These are phyloP conservation scores for Astrocystis sublimbata DNA, from an alignment of 495 filamentous ascomycete species.

Conservation along the genomic window DNA sequence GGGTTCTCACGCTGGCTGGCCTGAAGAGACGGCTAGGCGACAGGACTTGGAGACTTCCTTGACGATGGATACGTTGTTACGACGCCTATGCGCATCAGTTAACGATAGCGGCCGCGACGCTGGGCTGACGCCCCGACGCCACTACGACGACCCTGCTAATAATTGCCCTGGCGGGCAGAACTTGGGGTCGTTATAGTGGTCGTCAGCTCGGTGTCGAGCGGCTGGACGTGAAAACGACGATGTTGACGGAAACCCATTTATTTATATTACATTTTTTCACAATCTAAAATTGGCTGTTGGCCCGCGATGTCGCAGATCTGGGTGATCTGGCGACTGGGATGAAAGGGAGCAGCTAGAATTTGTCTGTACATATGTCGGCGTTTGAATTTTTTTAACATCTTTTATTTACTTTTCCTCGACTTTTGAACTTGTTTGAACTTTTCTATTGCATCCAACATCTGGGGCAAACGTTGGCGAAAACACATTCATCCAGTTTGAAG, in stretches of 20 bases:
- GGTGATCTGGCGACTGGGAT: conserved; percentile 5
- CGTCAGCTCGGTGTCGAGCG: conserved; percentile 4
- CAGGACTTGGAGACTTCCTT: conserved; percentile 33
- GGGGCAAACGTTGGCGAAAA: too few species aligned
- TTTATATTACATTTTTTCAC: neutral
- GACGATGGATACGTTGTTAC: conserved; percentile 40
- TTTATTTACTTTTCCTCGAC: neutral
- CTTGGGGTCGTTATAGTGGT: conserved; percentile 5
- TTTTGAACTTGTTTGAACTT: too few species aligned
- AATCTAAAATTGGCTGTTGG: neutral
- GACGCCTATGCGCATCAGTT: conserved; percentile 37
- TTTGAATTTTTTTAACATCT: too few species aligned
- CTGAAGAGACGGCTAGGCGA: conserved; percentile 23
- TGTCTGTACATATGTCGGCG: conserved; percentile 16
- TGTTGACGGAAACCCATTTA: conserved; percentile 18
- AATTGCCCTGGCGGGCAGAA: conserved; percentile 24
- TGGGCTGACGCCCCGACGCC: conserved; percentile 24
- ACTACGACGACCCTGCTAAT: conserved; percentile 30
- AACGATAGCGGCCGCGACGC: conserved; percentile 32
- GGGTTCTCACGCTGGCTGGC: conserved; percentile 23
- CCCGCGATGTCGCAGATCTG: neutral
- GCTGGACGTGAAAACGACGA: conserved; percentile 21
- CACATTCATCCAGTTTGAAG: too few species aligned
- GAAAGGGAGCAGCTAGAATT: neutral
- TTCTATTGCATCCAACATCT: too few species aligned